phyloP scores from a whole-genome alignment of 331 rosid species.

The Malus hybrid region DNA sequence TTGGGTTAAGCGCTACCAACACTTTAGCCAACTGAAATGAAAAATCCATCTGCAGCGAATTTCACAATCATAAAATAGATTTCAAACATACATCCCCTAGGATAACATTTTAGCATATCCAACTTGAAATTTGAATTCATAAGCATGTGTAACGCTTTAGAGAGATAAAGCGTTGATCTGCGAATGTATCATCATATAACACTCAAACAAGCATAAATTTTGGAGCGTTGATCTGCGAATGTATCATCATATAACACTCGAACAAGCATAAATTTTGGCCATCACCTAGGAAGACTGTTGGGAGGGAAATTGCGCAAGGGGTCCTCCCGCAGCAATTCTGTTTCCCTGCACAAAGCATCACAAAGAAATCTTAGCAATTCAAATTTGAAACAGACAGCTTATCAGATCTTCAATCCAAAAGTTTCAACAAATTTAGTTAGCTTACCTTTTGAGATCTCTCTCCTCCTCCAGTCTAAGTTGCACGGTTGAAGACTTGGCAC shows the following conservation, averaged over 20 bases:
- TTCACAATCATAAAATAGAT: background rate
- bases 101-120: background rate
- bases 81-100: background rate
- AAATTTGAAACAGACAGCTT: background rate
- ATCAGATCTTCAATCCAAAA: background rate
- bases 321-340: slow-evolving; percentile 67
- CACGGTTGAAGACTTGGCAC: slow-evolving; percentile 32
- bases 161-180: slow-evolving; percentile 12
- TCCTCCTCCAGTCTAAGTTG: slow-evolving; percentile 47
- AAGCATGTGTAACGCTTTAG: slow-evolving; percentile 16
- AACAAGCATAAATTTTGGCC: background rate
- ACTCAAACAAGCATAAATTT: background rate
- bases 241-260: background rate
- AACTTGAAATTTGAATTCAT: background rate
- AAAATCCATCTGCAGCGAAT: background rate
- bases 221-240: slow-evolving; percentile 6
- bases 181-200: background rate
- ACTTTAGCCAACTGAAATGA: background rate
- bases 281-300: slow-evolving; percentile 70
- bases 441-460: slow-evolving; percentile 56
- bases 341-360: slow-evolving; percentile 47
- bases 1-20: background rate
- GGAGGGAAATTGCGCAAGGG: slow-evolving; percentile 81
- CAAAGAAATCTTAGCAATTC: background rate
- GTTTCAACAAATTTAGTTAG: background rate